phyloP scores from a whole-genome alignment of 345 rosid species.

The Eucalyptus erythrocorys region DNA sequence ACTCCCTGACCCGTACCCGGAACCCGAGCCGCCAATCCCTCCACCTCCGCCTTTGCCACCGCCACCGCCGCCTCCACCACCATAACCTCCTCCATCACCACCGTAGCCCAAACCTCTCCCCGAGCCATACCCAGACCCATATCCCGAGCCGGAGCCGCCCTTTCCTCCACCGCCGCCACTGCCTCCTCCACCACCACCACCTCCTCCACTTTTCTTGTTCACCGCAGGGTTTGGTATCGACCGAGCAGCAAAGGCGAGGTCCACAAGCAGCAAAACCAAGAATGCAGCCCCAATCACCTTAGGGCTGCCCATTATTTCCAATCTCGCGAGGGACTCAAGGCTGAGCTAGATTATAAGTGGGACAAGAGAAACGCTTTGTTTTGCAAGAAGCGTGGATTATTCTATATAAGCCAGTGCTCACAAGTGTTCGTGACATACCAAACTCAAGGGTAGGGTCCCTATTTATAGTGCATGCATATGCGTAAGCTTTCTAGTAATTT shows the following conservation, averaged over 20 bases:
- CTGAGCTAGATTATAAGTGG: not conserved
- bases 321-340: not conserved
- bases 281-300: not conserved
- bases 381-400: not conserved
- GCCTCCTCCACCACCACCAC: slow-evolving; percentile 22
- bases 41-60: slow-evolving; percentile 17
- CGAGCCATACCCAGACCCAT: slow-evolving; percentile 14
- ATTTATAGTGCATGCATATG: not conserved
- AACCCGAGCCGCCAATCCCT: not conserved
- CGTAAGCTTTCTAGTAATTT: not conserved
- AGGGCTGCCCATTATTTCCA: not conserved
- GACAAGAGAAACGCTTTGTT: not conserved
- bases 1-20: slow-evolving; percentile 18
- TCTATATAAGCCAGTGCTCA: not conserved
- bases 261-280: not conserved
- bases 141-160: not conserved
- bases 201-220: slow-evolving; percentile 18
- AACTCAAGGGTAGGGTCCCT: not conserved
- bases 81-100: slow-evolving; percentile 17
- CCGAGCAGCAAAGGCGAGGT: slow-evolving; percentile 4
- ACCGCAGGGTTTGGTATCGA: not conserved
- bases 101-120: slow-evolving; percentile 15
- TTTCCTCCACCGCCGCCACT: slow-evolving; percentile 17
- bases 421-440: not conserved
- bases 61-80: slow-evolving; percentile 16